Conservation (phyloP, 257 asterid species). For the Solanum virginianum region DNA sequence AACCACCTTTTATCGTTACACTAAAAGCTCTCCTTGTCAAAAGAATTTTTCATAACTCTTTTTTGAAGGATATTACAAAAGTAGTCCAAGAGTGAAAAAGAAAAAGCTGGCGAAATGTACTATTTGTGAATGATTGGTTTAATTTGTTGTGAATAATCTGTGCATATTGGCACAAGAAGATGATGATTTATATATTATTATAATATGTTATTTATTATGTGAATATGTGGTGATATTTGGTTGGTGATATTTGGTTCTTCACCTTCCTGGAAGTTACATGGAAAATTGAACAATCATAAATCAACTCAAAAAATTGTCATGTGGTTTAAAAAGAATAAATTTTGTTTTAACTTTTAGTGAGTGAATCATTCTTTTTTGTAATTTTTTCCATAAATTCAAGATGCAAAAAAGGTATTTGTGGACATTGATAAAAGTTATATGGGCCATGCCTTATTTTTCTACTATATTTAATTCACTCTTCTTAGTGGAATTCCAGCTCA, state of each 20-base stretch:
- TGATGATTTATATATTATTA: background rate
- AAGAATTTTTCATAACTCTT: background rate
- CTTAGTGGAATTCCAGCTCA: too few relatives aligned
- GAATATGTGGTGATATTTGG: background rate
- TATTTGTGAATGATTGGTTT: background rate
- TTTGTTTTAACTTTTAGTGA: background rate
- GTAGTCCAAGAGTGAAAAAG: background rate
- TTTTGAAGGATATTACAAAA: background rate
- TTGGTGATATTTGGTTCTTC: too few relatives aligned
- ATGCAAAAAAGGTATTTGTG: background rate
- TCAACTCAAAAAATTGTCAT: background rate
- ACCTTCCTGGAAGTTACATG: constrained; percentile 10
- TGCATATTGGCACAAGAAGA: background rate
- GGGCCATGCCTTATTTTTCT: background rate
- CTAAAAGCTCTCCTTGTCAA: background rate
- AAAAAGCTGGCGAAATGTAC: background rate
- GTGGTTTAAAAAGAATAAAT: background rate
- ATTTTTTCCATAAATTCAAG: background rate
- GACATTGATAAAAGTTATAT: background rate
- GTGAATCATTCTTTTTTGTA: background rate
- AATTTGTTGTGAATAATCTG: background rate
- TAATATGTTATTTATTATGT: background rate
- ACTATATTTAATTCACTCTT: too few relatives aligned
- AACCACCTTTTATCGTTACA: background rate
- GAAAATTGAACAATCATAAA: background rate